Evolutionary conservation across 2,329 filamentous ascomycete genomes (phyloP).

Genomic region (Furcasterigmium sp.): DNA sequence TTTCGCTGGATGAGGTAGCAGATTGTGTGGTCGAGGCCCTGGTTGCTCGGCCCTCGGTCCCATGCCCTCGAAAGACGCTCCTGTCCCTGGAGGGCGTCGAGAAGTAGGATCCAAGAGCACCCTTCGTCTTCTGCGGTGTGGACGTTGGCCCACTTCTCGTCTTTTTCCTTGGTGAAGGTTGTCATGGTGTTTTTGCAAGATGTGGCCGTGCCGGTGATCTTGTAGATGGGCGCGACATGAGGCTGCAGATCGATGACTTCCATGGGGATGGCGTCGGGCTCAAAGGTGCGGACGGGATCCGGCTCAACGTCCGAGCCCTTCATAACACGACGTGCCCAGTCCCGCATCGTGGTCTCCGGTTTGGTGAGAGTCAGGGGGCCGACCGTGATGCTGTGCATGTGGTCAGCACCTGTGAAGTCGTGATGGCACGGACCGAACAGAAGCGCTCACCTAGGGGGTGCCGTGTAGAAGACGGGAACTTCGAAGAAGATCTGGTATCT

Average conservation of each 20-base stretch:
- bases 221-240: background rate
- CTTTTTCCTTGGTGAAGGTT: conserved; percentile 6
- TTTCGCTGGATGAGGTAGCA: conserved; percentile 8
- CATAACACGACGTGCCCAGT: background rate
- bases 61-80: conserved; percentile 9
- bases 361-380: background rate
- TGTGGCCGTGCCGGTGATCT: conserved; percentile 5
- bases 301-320: background rate
- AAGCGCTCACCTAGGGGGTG: conserved; percentile 1
- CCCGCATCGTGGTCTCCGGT: background rate
- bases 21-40: background rate
- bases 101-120: conserved; percentile 5
- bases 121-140: conserved; percentile 10
- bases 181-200: conserved; percentile 6
- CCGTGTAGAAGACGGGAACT: conserved; percentile 9
- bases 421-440: background rate
- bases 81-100: conserved; percentile 11
- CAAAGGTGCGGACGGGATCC: background rate
- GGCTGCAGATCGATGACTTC: conserved; percentile 7
- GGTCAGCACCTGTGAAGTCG: background rate
- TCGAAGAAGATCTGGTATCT: conserved; percentile 10
- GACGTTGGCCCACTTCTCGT: conserved; percentile 4
- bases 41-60: conserved; percentile 4
- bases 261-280: background rate
- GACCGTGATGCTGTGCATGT: background rate